Evolutionary conservation across 108 stramenopile genomes (phyloP).

Genomic region (Skeletonema marinoi): DNA sequence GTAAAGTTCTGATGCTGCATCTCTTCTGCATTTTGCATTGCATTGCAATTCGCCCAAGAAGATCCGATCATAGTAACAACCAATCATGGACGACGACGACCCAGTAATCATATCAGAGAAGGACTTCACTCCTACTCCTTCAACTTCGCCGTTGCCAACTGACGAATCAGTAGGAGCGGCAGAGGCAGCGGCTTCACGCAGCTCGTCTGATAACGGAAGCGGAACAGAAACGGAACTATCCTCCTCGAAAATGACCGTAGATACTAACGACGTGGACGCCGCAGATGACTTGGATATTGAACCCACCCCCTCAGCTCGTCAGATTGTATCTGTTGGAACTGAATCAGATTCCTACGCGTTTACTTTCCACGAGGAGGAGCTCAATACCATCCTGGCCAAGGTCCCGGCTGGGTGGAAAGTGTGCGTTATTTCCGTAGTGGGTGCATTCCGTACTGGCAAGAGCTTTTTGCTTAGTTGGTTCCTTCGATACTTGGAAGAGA

Average conservation of each 20-base stretch:
- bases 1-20: no score
- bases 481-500: conserved; percentile 80
- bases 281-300: conserved; percentile 19
- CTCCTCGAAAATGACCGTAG: conserved; percentile 7
- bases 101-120: conserved; percentile 40
- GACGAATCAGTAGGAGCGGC: neutral
- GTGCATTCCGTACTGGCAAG: conserved; percentile 98
- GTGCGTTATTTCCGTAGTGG: conserved; percentile 94
- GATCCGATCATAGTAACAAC: neutral
- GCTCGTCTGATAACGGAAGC: neutral
- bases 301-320: conserved; percentile 47
- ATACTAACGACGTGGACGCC: conserved; percentile 6
- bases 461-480: conserved; percentile 95
- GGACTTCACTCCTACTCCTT: conserved; percentile 27
- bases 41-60: no score
- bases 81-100: conserved; percentile 14
- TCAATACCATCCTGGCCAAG: conserved; percentile 75
- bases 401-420: conserved; percentile 89
- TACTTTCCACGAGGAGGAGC: conserved; percentile 80
- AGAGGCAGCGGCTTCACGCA: neutral
- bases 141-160: conserved; percentile 1
- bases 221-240: neutral
- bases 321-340: conserved; percentile 89
- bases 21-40: no score
- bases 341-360: conserved; percentile 82